Base-by-base conservation (phyloP, 2,329 filamentous ascomycete species). In the Cercospora canescens region DNA sequence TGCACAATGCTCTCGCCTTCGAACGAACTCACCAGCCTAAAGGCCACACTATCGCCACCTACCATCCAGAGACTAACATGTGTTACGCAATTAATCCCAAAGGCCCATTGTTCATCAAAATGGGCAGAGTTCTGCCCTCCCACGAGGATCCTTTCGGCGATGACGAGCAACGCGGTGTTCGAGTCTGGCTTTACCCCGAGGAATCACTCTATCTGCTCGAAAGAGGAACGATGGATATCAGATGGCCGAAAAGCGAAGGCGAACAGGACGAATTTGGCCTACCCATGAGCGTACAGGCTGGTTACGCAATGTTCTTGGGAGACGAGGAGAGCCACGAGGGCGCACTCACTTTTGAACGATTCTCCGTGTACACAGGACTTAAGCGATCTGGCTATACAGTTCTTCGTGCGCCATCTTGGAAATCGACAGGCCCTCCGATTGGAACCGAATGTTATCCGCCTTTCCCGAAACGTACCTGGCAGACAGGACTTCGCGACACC, bases 191-290 rank as follows among this genome's bases (percentile, higher is more conserved):
- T 59, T 78, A 97, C 41, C 94, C 94, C 0, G 95, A 99, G 76
- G 95, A 99, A 79, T 92, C 93, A 6, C 83, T 99, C 61, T 97
- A 93, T 74, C 79, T 97, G 69, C 84, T 98, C 8, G 95, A 99
- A 81, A 84, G 95, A 73, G 95, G 94, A 0, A 93, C 87, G 55
- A 74, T 98, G 73, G 93, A 98, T 78, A 85, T 97, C 45, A 89
- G 93, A 83, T 97, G 92, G 92, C 92, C 92, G 11, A 71, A 69
- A 0, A 65, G 65, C 24, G 75, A 73, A 4, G 73, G 68, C 16
- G 72, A 72, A 12, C 87, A 88, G 37, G 84, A 85, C 65, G 86
- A 88, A 6, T 80, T 85, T 4, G 91, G 90, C 0, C 78, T 95
- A n/a, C 93, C 94, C 0, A 89, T 99, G 83, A 96, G 92, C 78